phyloP scores from a whole-genome alignment of 306 rosid genomes.

The Lablab purpureus region DNA sequence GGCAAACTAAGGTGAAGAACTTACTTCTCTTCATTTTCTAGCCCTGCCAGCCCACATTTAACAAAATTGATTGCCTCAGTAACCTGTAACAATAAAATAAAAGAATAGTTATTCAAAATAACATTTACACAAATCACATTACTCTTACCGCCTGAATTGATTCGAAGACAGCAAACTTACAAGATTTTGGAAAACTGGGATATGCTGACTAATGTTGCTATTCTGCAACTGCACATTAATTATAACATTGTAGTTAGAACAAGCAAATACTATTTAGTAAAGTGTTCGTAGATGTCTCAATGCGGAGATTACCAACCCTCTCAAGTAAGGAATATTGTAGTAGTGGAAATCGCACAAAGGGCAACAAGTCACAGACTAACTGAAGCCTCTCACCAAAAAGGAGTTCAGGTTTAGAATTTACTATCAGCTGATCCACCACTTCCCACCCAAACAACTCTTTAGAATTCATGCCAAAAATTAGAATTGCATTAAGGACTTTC shows the following conservation, averaged over 20 bases:
- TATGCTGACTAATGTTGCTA: slow-evolving; percentile 67
- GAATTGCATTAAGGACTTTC: slow-evolving; percentile 86
- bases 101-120: slow-evolving; percentile 20
- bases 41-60: slow-evolving; percentile 55
- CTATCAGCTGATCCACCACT: slow-evolving; percentile 72
- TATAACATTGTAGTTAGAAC: slow-evolving; percentile 44
- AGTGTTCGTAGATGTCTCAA: slow-evolving; percentile 20
- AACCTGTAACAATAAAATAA: slow-evolving; percentile 56
- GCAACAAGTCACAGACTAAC: slow-evolving; percentile 64
- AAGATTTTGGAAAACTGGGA: slow-evolving; percentile 58
- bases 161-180: slow-evolving; percentile 62
- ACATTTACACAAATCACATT: slow-evolving; percentile 9
- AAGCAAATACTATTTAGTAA: slow-evolving; percentile 25
- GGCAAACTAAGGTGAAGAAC: slow-evolving; percentile 40
- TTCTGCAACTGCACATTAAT: slow-evolving; percentile 70
- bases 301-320: slow-evolving; percentile 65
- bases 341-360: slow-evolving; percentile 73
- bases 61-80: slow-evolving; percentile 68
- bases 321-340: slow-evolving; percentile 72
- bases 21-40: slow-evolving; percentile 70
- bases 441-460: slow-evolving; percentile 79
- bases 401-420: slow-evolving; percentile 63
- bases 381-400: slow-evolving; percentile 81
- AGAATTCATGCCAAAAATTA: slow-evolving; percentile 78
- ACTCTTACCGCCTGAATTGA: slow-evolving; percentile 19